Evolutionary conservation across 768 basidiomycete genomes (phyloP).

Genomic region (Solioccasus polychromus): DNA sequence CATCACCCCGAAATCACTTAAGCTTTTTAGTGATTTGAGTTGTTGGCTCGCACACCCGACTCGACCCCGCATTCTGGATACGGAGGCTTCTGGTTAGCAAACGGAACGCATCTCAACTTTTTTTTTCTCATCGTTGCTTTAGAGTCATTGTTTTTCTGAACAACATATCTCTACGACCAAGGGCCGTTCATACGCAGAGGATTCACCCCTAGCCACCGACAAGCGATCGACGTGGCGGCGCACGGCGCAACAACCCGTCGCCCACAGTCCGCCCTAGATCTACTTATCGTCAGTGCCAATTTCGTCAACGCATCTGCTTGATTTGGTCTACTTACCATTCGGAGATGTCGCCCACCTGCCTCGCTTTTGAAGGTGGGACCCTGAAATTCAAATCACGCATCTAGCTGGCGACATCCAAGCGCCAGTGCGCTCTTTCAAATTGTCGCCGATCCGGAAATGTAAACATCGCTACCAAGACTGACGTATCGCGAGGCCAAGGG

Average conservation of each 20-base stretch:
- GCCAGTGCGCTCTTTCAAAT: not conserved
- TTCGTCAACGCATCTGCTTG: not conserved
- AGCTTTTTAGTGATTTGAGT: slow-evolving; percentile 28
- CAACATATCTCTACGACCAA: not conserved
- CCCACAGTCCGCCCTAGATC: slow-evolving; percentile 6
- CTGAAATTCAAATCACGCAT: slow-evolving; percentile 6
- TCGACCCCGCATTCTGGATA: slow-evolving; percentile 15
- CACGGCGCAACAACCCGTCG: slow-evolving; percentile 6
- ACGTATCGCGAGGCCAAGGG: not conserved
- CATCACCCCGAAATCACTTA: slow-evolving; percentile 9
- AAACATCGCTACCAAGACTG: not conserved
- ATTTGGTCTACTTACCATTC: slow-evolving; percentile 15
- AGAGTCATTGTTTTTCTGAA: not conserved
- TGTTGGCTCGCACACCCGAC: slow-evolving; percentile 13
- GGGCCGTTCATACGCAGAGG: not conserved
- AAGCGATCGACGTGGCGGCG: not conserved
- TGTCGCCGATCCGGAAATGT: not conserved
- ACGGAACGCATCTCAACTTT: not conserved
- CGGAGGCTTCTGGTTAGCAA: not conserved
- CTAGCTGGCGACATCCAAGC: not conserved
- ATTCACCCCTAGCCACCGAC: not conserved
- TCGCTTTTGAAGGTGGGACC: not conserved
- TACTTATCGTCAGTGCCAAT: slow-evolving; percentile 11
- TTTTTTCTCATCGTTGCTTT: not conserved
- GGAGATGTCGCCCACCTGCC: not conserved